A percentile compares a stretch with the other conserved stretches of the same genome.
These are phyloP conservation scores for Umbelopsis vinacea DNA, from an alignment of 192 early-diverging fungal genomes.

Conservation along the genomic window DNA sequence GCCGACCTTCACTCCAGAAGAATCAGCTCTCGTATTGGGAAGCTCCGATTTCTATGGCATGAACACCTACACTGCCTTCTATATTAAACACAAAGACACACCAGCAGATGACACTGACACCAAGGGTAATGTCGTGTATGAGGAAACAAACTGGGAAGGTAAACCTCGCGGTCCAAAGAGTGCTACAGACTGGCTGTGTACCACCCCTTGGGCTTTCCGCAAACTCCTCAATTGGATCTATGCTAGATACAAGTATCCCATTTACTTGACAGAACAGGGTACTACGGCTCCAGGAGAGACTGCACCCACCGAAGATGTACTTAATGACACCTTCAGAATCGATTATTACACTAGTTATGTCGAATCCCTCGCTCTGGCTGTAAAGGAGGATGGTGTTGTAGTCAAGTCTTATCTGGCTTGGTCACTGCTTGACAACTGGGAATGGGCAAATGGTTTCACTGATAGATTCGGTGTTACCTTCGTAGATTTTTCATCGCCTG, in stretches of 20 bases:
- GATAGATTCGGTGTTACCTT: neutral
- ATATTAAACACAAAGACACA: neutral
- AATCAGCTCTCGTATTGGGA: neutral
- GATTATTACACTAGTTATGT: neutral
- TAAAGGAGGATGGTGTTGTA: neutral
- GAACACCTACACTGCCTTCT: neutral
- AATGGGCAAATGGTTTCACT: conserved; percentile 2
- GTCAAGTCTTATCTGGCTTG: neutral
- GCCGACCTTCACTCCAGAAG: conserved; percentile 1
- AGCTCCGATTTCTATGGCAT: neutral
- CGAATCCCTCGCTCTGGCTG: neutral
- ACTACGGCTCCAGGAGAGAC: neutral
- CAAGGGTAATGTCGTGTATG: neutral
- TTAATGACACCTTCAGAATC: neutral
- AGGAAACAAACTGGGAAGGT: neutral
- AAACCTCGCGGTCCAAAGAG: neutral
- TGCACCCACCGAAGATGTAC: neutral
- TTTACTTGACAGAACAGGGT: neutral
- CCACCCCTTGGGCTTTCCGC: neutral
- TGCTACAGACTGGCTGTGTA: neutral
- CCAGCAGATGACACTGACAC: neutral
- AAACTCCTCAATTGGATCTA: neutral
- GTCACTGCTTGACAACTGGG: neutral
- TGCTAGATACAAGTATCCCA: neutral
- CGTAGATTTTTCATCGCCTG: neutral